These are phyloP conservation scores for Sporothrix protearum DNA, from an alignment of 2,329 filamentous ascomycete genomes.

Conservation along the genomic window DNA sequence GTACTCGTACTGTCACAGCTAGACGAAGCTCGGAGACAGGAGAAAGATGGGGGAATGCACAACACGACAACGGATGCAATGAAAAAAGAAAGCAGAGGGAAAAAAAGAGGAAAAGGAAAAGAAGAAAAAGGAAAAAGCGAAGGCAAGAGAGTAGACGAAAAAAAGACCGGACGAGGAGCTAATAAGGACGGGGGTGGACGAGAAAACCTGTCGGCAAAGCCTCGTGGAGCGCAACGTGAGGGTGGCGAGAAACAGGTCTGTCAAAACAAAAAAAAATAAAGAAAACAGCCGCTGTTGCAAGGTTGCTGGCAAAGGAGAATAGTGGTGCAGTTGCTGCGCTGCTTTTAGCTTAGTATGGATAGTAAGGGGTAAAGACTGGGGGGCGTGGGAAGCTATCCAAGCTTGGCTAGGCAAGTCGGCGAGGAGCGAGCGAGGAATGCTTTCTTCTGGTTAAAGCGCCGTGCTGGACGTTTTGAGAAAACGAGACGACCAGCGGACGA, in stretches of 20 bases:
- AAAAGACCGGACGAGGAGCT: constrained; percentile 17
- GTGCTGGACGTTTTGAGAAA: not conserved
- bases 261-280: constrained; percentile 16
- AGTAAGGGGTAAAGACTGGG: constrained; percentile 18
- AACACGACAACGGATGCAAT: not conserved
- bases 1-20: not conserved
- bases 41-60: not conserved
- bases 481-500: not conserved
- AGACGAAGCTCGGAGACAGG: not conserved
- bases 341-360: constrained; percentile 21
- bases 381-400: constrained; percentile 22
- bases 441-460: not conserved
- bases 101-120: constrained; percentile 2
- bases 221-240: constrained; percentile 16
- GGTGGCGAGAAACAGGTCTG: constrained; percentile 20
- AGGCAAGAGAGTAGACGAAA: not conserved
- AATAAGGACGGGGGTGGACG: constrained; percentile 16
- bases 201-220: constrained; percentile 12
- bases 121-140: constrained; percentile 1
- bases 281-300: not conserved
- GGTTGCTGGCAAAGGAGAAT: not conserved
- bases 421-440: constrained; percentile 17
- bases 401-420: constrained; percentile 20
- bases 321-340: constrained; percentile 17
- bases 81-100: not conserved